Base-by-base conservation (phyloP, 2,329 filamentous ascomycete species). In the Arthrobotrys musiformis region DNA sequence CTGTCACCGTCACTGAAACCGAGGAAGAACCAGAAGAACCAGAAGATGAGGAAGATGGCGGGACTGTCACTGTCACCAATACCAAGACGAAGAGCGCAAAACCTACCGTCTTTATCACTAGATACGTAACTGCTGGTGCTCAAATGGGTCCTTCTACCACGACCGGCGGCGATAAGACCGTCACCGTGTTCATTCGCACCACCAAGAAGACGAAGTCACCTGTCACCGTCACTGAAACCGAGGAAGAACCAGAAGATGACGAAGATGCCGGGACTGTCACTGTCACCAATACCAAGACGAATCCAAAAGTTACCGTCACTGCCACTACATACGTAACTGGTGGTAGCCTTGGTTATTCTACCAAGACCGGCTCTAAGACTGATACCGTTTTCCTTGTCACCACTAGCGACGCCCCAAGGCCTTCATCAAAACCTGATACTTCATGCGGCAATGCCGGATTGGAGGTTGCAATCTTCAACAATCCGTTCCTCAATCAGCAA, bases 401-500 rank as follows among this genome's bases (percentile, higher is more conserved):
- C 46, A 50, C 46, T 28, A 50, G 46, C 46, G 13, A 50, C 1
- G 46, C 46, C 30, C 7, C 46, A 15, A 30, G 11, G 24, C 46
- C 46, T 50, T 58, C 56, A 61, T 37, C 56, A 40, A 61, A 37
- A 28, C 61, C 61, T 24, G 61, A 66, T 42, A 35, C 33, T 35
- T 52, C 44, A 33, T 66, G 61, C 61, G 22, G 22, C 28, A 66
- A 66, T 42, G 61, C 44, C 26, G 61, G 61, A 26, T 40, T 62
- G 17, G 58, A 46, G 19, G 58, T 62, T 30, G 58, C 58, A 40
- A 62, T 62, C 24, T 62, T 44, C 37, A 62, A 62, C 58, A 62
- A 62, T 33, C 46, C 46, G 24, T 50, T 50, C 46, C 46, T 50
- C 24, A 50, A 50, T 50, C 46, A 50, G 46, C 46, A 50, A 50